A percentile compares a stretch with the other conserved stretches of the same genome.
phyloP scores from a whole-genome alignment of 176 grass and related monocot species.

The Oryza coarctata region DNA sequence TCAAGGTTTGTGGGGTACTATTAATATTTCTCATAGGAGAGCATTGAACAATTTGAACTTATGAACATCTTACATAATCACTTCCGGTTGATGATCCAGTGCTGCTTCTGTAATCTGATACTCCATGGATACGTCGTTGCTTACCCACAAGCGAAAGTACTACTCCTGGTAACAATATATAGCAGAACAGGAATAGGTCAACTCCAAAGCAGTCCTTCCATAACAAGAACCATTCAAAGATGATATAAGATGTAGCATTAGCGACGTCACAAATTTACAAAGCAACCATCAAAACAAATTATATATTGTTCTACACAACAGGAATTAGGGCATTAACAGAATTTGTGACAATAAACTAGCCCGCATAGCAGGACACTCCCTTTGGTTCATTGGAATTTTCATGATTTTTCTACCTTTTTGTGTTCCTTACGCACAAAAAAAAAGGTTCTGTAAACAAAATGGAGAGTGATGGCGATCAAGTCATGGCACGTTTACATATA shows the following conservation, averaged over 20 bases:
- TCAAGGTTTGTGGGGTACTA: not conserved
- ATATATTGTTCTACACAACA: not conserved
- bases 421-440: not conserved
- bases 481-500: too few species aligned
- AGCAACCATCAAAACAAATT: not conserved
- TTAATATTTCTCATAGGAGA: not conserved
- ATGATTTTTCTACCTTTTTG: not conserved
- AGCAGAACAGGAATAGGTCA: conserved; percentile 9
- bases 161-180: conserved; percentile 13
- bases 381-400: not conserved
- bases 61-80: conserved; percentile 35
- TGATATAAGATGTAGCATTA: not conserved
- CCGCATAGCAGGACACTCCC: not conserved
- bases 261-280: not conserved
- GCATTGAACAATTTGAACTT: not conserved
- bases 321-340: not conserved
- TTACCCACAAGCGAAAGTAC: conserved; percentile 46
- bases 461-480: too few species aligned
- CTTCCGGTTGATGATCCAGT: not conserved
- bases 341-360: not conserved
- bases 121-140: conserved; percentile 29
- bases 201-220: not conserved
- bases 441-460: too few species aligned
- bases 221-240: not conserved
- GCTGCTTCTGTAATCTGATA: conserved; percentile 15